These are phyloP conservation scores for Coemansia sp. DNA, from an alignment of 192 early-diverging fungal genomes.

Conservation along the genomic window DNA sequence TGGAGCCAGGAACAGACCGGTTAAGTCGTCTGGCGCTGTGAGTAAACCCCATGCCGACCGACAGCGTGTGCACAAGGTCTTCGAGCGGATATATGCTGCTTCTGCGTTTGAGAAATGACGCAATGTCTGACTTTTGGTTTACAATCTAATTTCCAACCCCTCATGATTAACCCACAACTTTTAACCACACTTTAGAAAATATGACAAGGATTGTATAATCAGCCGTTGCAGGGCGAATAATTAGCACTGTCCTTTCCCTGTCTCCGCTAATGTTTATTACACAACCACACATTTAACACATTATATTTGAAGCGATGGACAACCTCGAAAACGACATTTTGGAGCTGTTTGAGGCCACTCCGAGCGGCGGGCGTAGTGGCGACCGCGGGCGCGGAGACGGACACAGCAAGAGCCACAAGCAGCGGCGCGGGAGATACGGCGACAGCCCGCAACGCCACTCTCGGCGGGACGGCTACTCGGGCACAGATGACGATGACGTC, in stretches of 20 bases:
- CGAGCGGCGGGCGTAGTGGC: conserved; percentile 14
- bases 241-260: too few species aligned
- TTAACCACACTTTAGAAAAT: not conserved
- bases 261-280: not conserved
- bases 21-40: conserved; percentile 29
- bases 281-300: too few species aligned
- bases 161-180: not conserved
- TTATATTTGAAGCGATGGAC: conserved; percentile 16
- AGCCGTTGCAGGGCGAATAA: too few species aligned
- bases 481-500: conserved; percentile 27
- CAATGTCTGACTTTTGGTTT: not conserved
- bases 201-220: not conserved
- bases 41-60: conserved; percentile 20
- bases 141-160: not conserved
- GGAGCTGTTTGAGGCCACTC: conserved; percentile 43
- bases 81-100: conserved; percentile 42
- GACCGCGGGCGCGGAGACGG: conserved; percentile 27
- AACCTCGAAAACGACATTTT: conserved; percentile 49
- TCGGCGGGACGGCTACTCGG: conserved; percentile 31
- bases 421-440: conserved; percentile 26
- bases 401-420: conserved; percentile 17
- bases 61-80: conserved; percentile 34
- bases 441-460: conserved; percentile 20
- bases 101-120: conserved; percentile 6
- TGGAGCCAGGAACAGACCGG: conserved; percentile 20